These are phyloP conservation scores for Linnemannia zychae DNA, from an alignment of 192 early-diverging fungal genomes.

Conservation along the genomic window DNA sequence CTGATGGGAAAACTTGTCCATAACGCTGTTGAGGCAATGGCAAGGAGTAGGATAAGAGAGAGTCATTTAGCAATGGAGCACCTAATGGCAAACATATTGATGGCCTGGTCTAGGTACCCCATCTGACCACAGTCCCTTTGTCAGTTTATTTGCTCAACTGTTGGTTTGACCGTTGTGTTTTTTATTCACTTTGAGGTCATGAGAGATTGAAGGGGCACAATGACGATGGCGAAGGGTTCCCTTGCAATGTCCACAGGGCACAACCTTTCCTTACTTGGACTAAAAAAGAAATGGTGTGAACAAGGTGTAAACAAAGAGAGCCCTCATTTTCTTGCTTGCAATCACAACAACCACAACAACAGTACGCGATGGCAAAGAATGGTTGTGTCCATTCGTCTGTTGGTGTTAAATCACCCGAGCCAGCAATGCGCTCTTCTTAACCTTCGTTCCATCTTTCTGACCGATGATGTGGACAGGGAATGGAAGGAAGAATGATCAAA, in stretches of 20 bases:
- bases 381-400: neutral
- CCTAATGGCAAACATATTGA: neutral
- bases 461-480: neutral
- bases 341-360: neutral
- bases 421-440: neutral
- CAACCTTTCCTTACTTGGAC: neutral
- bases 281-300: neutral
- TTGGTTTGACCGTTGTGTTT: neutral
- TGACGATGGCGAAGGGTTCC: neutral
- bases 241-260: neutral
- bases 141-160: neutral
- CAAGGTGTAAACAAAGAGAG: neutral
- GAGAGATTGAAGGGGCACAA: neutral
- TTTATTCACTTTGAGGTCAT: neutral
- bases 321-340: neutral
- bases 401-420: neutral
- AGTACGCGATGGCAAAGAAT: neutral
- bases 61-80: neutral
- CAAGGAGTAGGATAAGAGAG: no score
- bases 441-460: constrained; percentile 5
- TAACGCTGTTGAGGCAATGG: no score
- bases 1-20: no score
- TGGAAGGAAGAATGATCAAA: neutral
- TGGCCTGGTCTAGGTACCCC: neutral
- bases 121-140: neutral